Evolutionary conservation across 139 green algal species (phyloP), one percentile per base, ranked within the genome.

Genomic region (Chara braunii): DNA sequence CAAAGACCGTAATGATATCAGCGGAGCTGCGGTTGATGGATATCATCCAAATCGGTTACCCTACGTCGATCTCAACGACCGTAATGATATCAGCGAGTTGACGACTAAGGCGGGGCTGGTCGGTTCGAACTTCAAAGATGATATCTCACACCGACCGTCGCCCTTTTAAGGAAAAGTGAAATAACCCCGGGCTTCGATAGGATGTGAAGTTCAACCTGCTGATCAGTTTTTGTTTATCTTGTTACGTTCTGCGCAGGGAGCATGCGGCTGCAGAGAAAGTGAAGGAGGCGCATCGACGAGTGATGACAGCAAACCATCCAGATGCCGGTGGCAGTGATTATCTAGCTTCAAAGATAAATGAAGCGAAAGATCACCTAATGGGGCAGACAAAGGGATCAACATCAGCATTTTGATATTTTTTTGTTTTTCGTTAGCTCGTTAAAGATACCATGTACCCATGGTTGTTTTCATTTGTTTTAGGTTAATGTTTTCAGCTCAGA

Each of bases 291-390:
- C 93, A 99, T 80, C 60, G 89, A 3, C 78, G 79, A 14, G 92
- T 99, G 59, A 99, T 99, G 91, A 89, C 94, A 34, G 92, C 93
- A 30, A 99, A 99, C 70, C 93, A 99, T 58, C 93, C 93, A 4
- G 93, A 99, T 62, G 72, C 85, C 63, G 91, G 92, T 12, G 93
- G 93, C 34, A 91, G 80, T 73, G 86, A 82, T 55, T 96, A 87
- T 73, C 74, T 99, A 6, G 91, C 91, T 0, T 82, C 88, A 6
- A 99, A 99, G 59, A 85, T 99, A 3, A 98, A 98, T 48, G 92
- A 98, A 57, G 92, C 92, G 0, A 98, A 98, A 72, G 92, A 96
- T 53, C 78, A 95, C 37, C 52, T 98, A 60, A 55, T 95, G 5
- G 65, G 65, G 1, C 57, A 74, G 14, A 42, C 53, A 6, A 60